Evolutionary conservation across 1,139 yeast genomes (phyloP).

Genomic region (Blastobotrys proliferans): DNA sequence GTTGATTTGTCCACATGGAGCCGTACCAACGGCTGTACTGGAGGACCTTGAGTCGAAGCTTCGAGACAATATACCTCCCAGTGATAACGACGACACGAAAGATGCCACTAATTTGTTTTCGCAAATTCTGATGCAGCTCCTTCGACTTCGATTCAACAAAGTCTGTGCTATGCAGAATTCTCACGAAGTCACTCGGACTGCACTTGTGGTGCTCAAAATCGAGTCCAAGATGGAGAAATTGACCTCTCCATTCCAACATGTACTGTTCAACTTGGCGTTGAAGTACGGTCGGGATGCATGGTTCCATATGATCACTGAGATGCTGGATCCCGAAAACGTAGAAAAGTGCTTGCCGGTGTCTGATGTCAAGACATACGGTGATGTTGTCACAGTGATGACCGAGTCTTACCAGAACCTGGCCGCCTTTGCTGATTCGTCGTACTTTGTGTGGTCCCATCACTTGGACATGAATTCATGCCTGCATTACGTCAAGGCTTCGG

Average conservation of each 20-base stretch:
- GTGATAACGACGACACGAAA: background rate
- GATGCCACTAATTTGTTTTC: background rate
- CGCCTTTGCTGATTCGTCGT: background rate
- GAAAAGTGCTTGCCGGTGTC: constrained; percentile 9
- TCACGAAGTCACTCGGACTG: background rate
- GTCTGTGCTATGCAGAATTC: background rate
- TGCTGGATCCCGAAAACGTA: constrained; percentile 5
- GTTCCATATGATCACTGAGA: constrained; percentile 6
- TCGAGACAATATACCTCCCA: background rate
- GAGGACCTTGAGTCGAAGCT: constrained; percentile 1
- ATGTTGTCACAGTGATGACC: constrained; percentile 1
- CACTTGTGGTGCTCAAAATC: background rate
- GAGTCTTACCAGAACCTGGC: constrained; percentile 3
- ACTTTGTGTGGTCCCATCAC: constrained; percentile 19
- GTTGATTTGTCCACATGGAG: constrained; percentile 10
- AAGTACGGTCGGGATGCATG: constrained; percentile 16
- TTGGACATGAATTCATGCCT: constrained; percentile 14
- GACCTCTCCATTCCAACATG: background rate
- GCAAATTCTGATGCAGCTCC: background rate
- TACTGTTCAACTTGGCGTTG: constrained; percentile 3
- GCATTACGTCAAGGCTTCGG: constrained; percentile 1
- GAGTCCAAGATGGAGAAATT: background rate
- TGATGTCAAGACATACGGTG: constrained; percentile 8
- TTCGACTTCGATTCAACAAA: constrained; percentile 7
- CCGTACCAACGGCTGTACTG: constrained; percentile 7